Evolutionary conservation across 768 basidiomycete species (phyloP).

Genomic region (Lentinula guzmanii): DNA sequence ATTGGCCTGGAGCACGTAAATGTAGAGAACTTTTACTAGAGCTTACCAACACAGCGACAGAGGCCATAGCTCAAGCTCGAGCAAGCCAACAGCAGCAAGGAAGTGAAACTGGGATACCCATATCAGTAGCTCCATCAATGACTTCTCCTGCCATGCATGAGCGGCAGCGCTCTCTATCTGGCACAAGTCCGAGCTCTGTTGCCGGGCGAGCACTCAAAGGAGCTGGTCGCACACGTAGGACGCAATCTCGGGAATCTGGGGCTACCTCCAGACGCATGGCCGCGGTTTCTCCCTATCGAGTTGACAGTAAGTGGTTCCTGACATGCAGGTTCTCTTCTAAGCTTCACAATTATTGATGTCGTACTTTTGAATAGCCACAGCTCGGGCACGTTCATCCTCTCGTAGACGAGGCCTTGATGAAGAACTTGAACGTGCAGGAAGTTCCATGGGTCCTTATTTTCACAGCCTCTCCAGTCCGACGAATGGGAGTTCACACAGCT

Average conservation of each 20-base stretch:
- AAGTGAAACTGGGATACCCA: conserved; percentile 19
- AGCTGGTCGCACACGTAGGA: conserved; percentile 47
- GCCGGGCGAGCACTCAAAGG: conserved; percentile 33
- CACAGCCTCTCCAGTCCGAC: conserved; percentile 54
- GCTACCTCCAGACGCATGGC: conserved; percentile 46
- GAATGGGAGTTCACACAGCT: conserved; percentile 63
- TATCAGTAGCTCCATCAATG: conserved; percentile 16
- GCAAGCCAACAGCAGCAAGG: conserved; percentile 4
- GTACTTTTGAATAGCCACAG: conserved; percentile 34
- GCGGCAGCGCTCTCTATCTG: conserved; percentile 45
- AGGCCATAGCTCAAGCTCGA: conserved; percentile 46
- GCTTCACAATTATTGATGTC: conserved; percentile 12
- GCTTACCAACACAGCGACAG: conserved; percentile 60
- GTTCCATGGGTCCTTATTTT: conserved; percentile 34
- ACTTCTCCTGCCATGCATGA: conserved; percentile 35
- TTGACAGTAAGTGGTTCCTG: conserved; percentile 45
- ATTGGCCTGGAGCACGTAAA: conserved; percentile 85
- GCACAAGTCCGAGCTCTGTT: conserved; percentile 37
- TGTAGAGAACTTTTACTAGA: conserved; percentile 78
- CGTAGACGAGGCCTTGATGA: conserved; percentile 71
- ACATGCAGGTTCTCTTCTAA: neutral
- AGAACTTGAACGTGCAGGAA: conserved; percentile 29
- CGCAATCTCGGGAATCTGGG: conserved; percentile 53
- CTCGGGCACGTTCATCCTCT: conserved; percentile 71
- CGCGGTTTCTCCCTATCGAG: conserved; percentile 59